Conservation (phyloP, 2,329 filamentous ascomycete genomes). For the Trichothecium roseum region DNA sequence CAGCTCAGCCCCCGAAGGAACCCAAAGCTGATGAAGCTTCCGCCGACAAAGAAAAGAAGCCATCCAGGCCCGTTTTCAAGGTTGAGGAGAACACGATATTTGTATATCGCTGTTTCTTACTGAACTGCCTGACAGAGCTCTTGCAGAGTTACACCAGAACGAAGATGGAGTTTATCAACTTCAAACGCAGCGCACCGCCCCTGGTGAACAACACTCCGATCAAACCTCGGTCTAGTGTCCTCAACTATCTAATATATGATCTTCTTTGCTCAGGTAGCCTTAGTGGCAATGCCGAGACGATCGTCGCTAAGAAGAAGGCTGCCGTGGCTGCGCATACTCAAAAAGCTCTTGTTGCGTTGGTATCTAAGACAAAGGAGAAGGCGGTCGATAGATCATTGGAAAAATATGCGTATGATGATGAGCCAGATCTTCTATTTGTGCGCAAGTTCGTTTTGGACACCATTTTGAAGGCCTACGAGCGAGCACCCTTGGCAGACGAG, state of each 20-base stretch:
- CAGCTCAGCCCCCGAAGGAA: constrained; percentile 20
- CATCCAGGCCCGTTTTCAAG: constrained; percentile 69
- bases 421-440: constrained; percentile 80
- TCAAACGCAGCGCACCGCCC: constrained; percentile 83
- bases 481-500: constrained; percentile 70
- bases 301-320: constrained; percentile 71
- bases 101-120: constrained; percentile 88
- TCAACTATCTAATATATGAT: constrained; percentile 87
- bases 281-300: constrained; percentile 61
- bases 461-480: constrained; percentile 82
- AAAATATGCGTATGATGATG: constrained; percentile 60
- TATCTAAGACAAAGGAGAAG: constrained; percentile 77
- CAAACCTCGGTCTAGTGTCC: constrained; percentile 81
- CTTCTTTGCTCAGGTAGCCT: constrained; percentile 53
- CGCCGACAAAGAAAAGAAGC: constrained; percentile 47
- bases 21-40: constrained; percentile 9
- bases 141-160: constrained; percentile 85
- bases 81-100: constrained; percentile 90
- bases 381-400: constrained; percentile 44
- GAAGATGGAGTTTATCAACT: constrained; percentile 99
- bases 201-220: constrained; percentile 78
- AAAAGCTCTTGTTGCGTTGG: constrained; percentile 74
- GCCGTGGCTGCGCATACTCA: constrained; percentile 82
- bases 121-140: constrained; percentile 85
- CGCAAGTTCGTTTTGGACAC: constrained; percentile 93